These are phyloP conservation scores for Dioscorea cayenensis DNA, from an alignment of 116 monocot genomes.

Conservation along the genomic window DNA sequence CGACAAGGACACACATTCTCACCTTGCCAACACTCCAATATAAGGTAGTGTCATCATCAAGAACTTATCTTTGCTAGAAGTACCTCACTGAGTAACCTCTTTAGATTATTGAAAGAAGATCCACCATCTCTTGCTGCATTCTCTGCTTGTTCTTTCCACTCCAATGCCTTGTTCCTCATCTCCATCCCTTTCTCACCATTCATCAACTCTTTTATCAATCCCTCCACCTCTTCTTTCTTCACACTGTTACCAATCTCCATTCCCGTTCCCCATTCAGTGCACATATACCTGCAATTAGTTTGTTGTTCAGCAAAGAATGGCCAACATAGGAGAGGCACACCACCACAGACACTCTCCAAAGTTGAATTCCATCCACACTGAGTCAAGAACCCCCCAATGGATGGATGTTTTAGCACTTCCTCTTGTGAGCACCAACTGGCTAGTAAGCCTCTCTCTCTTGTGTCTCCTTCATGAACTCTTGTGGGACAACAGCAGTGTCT, in stretches of 20 bases:
- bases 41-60: no score
- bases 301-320: conserved; percentile 8
- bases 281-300: conserved; percentile 4
- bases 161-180: conserved; percentile 6
- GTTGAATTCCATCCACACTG: conserved; percentile 14
- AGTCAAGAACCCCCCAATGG: conserved; percentile 4
- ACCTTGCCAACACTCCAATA: no score
- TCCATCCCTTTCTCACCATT: conserved; percentile 1
- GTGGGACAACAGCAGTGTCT: background rate
- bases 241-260: conserved; percentile 4
- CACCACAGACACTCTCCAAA: conserved; percentile 4
- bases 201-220: conserved; percentile 1
- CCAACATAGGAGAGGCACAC: conserved; percentile 7
- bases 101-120: background rate
- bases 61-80: background rate
- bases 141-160: conserved; percentile 12
- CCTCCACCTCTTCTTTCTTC: conserved; percentile 3
- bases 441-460: conserved; percentile 6
- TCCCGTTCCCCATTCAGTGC: conserved; percentile 1
- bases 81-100: background rate
- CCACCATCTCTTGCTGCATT: background rate
- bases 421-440: conserved; percentile 12
- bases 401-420: background rate
- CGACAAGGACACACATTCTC: no score
- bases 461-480: conserved; percentile 5